Evolutionary conservation across 495 filamentous ascomycete species (phyloP).

Genomic region (Lophiostoma macrostomum): DNA sequence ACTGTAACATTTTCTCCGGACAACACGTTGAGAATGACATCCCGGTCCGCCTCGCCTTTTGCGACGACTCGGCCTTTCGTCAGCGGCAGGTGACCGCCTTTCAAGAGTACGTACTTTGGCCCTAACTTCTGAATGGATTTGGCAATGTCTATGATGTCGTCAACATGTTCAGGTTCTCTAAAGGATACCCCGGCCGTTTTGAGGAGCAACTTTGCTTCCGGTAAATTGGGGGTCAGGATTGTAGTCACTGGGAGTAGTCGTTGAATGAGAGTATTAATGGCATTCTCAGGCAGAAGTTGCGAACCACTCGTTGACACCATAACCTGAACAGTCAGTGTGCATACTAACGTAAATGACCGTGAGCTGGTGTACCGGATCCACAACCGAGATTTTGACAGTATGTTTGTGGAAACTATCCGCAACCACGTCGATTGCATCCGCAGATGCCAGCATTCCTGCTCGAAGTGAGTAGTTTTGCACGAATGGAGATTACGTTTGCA

Average conservation of each 20-base stretch:
- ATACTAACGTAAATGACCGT: not conserved
- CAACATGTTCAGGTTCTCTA: slow-evolving; percentile 51
- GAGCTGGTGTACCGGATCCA: slow-evolving; percentile 71
- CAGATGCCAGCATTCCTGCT: slow-evolving; percentile 84
- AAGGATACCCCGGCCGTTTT: slow-evolving; percentile 52
- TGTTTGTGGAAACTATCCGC: slow-evolving; percentile 63
- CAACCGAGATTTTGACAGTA: slow-evolving; percentile 59
- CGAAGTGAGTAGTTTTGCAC: not conserved
- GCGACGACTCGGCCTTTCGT: slow-evolving; percentile 58
- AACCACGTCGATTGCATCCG: slow-evolving; percentile 70
- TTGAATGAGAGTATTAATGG: slow-evolving; percentile 61
- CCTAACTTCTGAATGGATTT: slow-evolving; percentile 64
- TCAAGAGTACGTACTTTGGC: slow-evolving; percentile 76
- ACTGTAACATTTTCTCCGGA: slow-evolving; percentile 56
- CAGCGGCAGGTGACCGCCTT: slow-evolving; percentile 89
- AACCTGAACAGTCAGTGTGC: slow-evolving; percentile 52
- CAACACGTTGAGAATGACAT: slow-evolving; percentile 72
- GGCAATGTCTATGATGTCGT: slow-evolving; percentile 66
- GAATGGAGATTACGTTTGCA: not conserved
- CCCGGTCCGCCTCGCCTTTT: slow-evolving; percentile 52
- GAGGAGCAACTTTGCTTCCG: slow-evolving; percentile 77
- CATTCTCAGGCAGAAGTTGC: slow-evolving; percentile 65
- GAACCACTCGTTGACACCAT: slow-evolving; percentile 90
- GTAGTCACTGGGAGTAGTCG: slow-evolving; percentile 73
- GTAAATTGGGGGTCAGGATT: slow-evolving; percentile 86